Evolutionary conservation across 495 filamentous ascomycete species (phyloP).

Genomic region (Penicillium verhagenii): DNA sequence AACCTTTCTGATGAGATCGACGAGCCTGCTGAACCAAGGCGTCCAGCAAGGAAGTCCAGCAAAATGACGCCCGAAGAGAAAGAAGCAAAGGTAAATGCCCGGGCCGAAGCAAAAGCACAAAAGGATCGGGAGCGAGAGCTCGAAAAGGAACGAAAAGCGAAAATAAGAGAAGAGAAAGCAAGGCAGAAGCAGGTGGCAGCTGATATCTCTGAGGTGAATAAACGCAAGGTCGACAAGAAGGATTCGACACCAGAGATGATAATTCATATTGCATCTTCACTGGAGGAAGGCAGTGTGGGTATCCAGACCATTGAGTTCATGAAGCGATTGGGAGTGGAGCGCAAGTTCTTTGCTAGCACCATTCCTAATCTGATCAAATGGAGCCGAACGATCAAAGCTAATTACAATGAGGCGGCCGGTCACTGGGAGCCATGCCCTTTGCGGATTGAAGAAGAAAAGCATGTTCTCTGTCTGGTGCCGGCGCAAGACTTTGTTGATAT

Average conservation of each 20-base stretch:
- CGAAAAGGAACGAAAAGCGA: conserved; percentile 50
- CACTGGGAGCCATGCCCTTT: conserved; percentile 65
- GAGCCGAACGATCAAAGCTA: conserved; percentile 66
- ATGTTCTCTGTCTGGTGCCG: conserved; percentile 64
- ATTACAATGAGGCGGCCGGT: conserved; percentile 59
- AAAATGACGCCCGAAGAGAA: conserved; percentile 42
- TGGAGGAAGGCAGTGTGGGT: conserved; percentile 49
- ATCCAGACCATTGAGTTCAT: conserved; percentile 54
- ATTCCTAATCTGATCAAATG: conserved; percentile 67
- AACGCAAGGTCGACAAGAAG: conserved; percentile 72
- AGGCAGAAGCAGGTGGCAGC: conserved; percentile 64
- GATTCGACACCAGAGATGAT: conserved; percentile 79
- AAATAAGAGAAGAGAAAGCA: conserved; percentile 55
- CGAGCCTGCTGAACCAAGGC: conserved; percentile 22
- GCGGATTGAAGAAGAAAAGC: conserved; percentile 60
- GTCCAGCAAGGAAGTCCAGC: conserved; percentile 26
- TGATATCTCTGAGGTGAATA: conserved; percentile 74
- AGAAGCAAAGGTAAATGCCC: conserved; percentile 57
- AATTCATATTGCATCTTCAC: conserved; percentile 62
- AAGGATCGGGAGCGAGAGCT: conserved; percentile 46
- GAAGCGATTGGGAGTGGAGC: conserved; percentile 55
- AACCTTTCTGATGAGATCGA: conserved; percentile 24
- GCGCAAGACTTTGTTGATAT: conserved; percentile 70
- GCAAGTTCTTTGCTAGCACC: conserved; percentile 48
- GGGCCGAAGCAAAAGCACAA: conserved; percentile 42